Evolutionary conservation across 805 yeast species (phyloP).

Genomic region (Wickerhamomyces alni): DNA sequence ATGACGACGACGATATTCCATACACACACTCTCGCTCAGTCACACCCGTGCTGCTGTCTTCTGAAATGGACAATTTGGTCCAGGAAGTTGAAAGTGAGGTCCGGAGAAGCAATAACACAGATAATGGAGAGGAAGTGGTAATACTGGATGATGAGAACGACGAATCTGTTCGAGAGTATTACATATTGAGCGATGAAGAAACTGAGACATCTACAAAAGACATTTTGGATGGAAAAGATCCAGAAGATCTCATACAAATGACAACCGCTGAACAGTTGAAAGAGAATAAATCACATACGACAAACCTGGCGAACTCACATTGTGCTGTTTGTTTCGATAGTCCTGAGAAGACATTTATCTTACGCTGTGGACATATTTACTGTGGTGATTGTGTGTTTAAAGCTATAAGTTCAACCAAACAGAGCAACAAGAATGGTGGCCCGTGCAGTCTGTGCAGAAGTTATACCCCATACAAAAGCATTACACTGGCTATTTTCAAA

Average conservation of each 20-base stretch:
- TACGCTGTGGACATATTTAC: slow-evolving; percentile 55
- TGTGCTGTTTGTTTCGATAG: slow-evolving; percentile 56
- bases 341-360: slow-evolving; percentile 40
- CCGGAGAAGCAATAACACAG: no score
- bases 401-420: slow-evolving; percentile 32
- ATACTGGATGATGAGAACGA: slow-evolving; percentile 12
- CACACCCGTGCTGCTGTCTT: slow-evolving; percentile 14
- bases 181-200: slow-evolving; percentile 16
- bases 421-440: slow-evolving; percentile 25
- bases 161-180: slow-evolving; percentile 12
- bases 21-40: slow-evolving; percentile 22
- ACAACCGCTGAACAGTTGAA: slow-evolving; percentile 29
- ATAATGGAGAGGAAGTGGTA: slow-evolving; percentile 1
- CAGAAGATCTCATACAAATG: slow-evolving; percentile 15
- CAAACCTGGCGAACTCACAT: slow-evolving; percentile 14
- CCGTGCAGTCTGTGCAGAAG: slow-evolving; percentile 39
- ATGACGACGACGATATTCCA: slow-evolving; percentile 24
- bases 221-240: slow-evolving; percentile 9
- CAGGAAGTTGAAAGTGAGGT: background rate
- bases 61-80: slow-evolving; percentile 2
- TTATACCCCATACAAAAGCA: slow-evolving; percentile 26
- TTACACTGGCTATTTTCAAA: slow-evolving; percentile 26
- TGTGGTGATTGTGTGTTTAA: slow-evolving; percentile 49
- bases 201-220: slow-evolving; percentile 13
- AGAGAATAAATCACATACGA: slow-evolving; percentile 10